phyloP scores from a whole-genome alignment of 2,329 filamentous ascomycete genomes.

The Graphilbum fragrans region DNA sequence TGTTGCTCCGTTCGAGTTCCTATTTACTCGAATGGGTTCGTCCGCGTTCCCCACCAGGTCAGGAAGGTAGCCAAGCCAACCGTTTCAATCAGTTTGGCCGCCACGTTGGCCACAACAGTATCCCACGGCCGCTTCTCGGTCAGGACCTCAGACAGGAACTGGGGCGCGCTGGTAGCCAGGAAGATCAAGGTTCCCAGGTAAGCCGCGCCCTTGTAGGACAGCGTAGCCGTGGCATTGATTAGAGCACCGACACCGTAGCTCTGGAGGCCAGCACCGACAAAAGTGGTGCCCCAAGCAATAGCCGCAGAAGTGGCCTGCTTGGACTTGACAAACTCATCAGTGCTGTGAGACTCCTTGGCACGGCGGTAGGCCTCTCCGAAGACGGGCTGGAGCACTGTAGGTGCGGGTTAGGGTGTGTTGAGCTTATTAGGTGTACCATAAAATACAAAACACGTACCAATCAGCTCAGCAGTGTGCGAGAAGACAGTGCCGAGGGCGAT shows the following conservation, averaged over 20 bases:
- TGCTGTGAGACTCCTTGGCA: slow-evolving; percentile 81
- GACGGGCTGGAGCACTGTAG: slow-evolving; percentile 62
- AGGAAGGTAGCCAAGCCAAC: slow-evolving; percentile 84
- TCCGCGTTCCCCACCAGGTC: slow-evolving; percentile 95
- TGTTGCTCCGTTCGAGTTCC: not conserved
- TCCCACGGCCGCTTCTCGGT: slow-evolving; percentile 88
- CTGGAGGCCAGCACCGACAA: slow-evolving; percentile 80
- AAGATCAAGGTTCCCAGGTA: slow-evolving; percentile 90
- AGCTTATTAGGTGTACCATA: no score
- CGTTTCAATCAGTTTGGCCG: slow-evolving; percentile 84
- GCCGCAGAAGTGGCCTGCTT: slow-evolving; percentile 85
- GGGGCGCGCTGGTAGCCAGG: slow-evolving; percentile 73
- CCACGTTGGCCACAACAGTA: slow-evolving; percentile 72
- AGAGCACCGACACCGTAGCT: slow-evolving; percentile 81
- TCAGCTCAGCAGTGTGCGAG: slow-evolving; percentile 85
- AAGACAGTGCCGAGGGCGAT: slow-evolving; percentile 94
- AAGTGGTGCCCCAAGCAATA: slow-evolving; percentile 79
- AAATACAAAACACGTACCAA: slow-evolving; percentile 24
- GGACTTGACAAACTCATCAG: slow-evolving; percentile 91
- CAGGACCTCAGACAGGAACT: slow-evolving; percentile 81
- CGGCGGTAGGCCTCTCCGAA: slow-evolving; percentile 93
- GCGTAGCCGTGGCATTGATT: slow-evolving; percentile 87
- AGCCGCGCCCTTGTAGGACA: slow-evolving; percentile 93
- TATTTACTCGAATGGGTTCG: slow-evolving; percentile 75
- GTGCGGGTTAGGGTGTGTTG: no score